Base-by-base conservation (phyloP, 208 protist genomes). In the Herpetomonas samuelpessoai region DNA sequence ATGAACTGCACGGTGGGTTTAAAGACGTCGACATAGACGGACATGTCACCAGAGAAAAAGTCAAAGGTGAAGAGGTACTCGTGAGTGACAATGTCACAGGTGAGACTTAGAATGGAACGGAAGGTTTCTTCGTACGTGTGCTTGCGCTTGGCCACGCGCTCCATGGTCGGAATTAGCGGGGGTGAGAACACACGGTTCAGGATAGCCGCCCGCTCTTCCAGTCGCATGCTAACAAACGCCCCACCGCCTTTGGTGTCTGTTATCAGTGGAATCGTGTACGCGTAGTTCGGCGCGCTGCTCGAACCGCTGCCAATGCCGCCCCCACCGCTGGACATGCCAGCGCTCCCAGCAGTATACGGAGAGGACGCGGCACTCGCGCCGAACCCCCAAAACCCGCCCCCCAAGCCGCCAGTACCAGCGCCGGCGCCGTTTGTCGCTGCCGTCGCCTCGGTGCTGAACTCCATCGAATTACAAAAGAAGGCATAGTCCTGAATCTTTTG, bases 61-160 rank as follows among this genome's bases (percentile, higher is more conserved):
- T 76, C 66, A 55, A 91, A 91, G 1, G 82, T 88, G 68, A 95
- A 95, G 61, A 95, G 74, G 63, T 89, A 95, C 73, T 95, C 88
- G 66, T 92, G 88, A 12, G 82, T 88, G 31, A 95, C 84, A 26
- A 85, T 77, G 66, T 95, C 88, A 46, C 81, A 85, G 10, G 91
- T 39, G 4, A 95, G 69, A 26, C 61, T 65, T 52, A 88, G 71
- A 47, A 86, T 51, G 0, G 88, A 95, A 18, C 88, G 79, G 54
- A 95, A 79, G 39, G 88, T 95, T 54, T 95, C 88, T 48, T 91
- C 88, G 65, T 92, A 95, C 10, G 65, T 76, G 67, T 92, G 85
- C 10, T 62, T 48, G 1, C 72, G 73, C 3, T 64, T 57, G 4
- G 74, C 71, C n/a, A 81, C 74, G 18, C 62, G 67, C 67, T 91